Evolutionary conservation across 2,329 filamentous ascomycete species (phyloP).

Genomic region (Ophioceras dolichostomum): DNA sequence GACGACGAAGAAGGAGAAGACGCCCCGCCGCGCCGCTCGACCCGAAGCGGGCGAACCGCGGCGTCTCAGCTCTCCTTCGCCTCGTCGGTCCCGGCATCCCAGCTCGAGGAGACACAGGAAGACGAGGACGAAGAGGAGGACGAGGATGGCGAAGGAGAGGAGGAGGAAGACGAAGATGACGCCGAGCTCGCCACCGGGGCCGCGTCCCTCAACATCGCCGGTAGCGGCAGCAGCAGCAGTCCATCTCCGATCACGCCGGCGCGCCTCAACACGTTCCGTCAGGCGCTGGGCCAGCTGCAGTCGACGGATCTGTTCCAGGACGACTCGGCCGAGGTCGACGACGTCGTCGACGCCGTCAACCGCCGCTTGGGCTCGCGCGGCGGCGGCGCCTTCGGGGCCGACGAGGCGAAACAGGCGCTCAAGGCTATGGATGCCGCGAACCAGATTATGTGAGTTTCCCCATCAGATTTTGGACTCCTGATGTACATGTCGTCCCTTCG

Average conservation of each 20-base stretch:
- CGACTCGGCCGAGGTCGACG: slow-evolving; percentile 65
- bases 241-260: slow-evolving; percentile 47
- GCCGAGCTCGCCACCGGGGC: slow-evolving; percentile 29
- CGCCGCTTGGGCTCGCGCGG: slow-evolving; percentile 40
- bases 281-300: slow-evolving; percentile 71
- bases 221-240: slow-evolving; percentile 7
- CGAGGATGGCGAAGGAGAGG: slow-evolving; percentile 26
- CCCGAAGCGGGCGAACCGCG: slow-evolving; percentile 19
- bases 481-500: too few relatives aligned
- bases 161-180: slow-evolving; percentile 35
- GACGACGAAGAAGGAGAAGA: slow-evolving; percentile 38
- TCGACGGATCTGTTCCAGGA: slow-evolving; percentile 75
- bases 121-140: slow-evolving; percentile 12
- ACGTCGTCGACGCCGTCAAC: slow-evolving; percentile 72
- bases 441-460: slow-evolving; percentile 71
- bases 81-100: slow-evolving; percentile 68
- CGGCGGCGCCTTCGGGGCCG: slow-evolving; percentile 51
- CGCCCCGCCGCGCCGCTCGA: slow-evolving; percentile 28
- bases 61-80: slow-evolving; percentile 57
- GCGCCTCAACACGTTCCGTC: slow-evolving; percentile 65
- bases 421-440: slow-evolving; percentile 71
- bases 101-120: slow-evolving; percentile 34
- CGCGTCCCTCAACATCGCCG: slow-evolving; percentile 25
- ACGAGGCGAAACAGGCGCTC: slow-evolving; percentile 67
- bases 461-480: not conserved